These are phyloP conservation scores for Mycena olivaceomarginata DNA, from an alignment of 768 basidiomycete species.

Conservation along the genomic window DNA sequence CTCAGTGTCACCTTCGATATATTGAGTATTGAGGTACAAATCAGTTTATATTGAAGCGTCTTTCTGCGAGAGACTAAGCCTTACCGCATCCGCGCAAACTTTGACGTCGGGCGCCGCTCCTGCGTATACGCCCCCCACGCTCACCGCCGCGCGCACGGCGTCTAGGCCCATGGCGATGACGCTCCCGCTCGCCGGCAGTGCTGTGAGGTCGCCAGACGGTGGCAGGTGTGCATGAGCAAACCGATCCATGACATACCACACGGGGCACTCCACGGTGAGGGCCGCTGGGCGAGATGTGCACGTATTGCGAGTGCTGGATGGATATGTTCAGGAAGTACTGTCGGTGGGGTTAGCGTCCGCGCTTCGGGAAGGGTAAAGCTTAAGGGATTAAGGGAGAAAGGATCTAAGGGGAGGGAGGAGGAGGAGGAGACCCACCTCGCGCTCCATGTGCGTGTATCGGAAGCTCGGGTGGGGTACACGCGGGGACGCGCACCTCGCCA, in stretches of 20 bases:
- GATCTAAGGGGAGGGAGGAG: too few species aligned
- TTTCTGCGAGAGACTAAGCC: too few species aligned
- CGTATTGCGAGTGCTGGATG: slow-evolving; percentile 42
- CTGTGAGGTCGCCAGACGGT: neutral
- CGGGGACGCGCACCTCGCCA: slow-evolving; percentile 43
- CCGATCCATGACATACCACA: slow-evolving; percentile 41
- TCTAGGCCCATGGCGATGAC: slow-evolving; percentile 11
- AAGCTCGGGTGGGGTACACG: slow-evolving; percentile 41
- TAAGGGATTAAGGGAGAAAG: too few species aligned
- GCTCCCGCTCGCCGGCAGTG: slow-evolving; percentile 28
- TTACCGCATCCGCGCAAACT: neutral
- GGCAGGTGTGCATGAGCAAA: slow-evolving; percentile 7
- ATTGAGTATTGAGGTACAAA: too few species aligned
- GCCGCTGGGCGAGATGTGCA: slow-evolving; percentile 39
- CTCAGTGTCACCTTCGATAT: too few species aligned
- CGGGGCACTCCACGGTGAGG: slow-evolving; percentile 32
- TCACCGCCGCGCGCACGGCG: slow-evolving; percentile 19
- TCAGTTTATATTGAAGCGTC: too few species aligned
- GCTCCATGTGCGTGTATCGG: slow-evolving; percentile 37
- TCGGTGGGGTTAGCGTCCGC: neutral
- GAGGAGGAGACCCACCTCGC: slow-evolving; percentile 22
- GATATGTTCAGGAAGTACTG: slow-evolving; percentile 38
- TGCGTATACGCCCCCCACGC: slow-evolving; percentile 19
- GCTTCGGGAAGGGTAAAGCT: neutral
- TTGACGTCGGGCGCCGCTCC: slow-evolving; percentile 35